Evolutionary conservation across 2,329 filamentous ascomycete species (phyloP).

Genomic region (Pseudocercospora vitis): DNA sequence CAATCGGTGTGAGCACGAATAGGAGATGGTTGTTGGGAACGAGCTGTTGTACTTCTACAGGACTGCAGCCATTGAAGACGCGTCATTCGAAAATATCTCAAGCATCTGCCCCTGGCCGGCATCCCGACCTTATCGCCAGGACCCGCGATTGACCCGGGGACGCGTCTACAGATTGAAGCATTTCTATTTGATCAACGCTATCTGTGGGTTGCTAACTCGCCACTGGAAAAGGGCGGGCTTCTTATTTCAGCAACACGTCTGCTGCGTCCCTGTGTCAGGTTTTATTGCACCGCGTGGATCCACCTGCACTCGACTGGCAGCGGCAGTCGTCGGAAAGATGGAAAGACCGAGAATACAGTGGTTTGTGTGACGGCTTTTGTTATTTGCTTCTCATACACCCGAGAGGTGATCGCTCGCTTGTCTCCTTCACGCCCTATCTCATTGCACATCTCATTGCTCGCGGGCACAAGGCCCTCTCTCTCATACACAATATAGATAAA

Average conservation of each 20-base stretch:
- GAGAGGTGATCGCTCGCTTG: neutral
- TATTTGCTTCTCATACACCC: neutral
- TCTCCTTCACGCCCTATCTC: neutral
- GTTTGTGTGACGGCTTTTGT: too few relatives aligned
- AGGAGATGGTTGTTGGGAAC: too few relatives aligned
- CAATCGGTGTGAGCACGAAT: too few relatives aligned
- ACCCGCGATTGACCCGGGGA: conserved; percentile 9
- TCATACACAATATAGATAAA: neutral
- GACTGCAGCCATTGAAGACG: too few relatives aligned
- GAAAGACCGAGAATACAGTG: neutral
- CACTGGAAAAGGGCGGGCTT: conserved; percentile 6
- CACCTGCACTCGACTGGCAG: neutral
- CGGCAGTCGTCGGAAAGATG: conserved; percentile 6
- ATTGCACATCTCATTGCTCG: neutral
- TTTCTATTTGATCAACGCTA: conserved; percentile 6
- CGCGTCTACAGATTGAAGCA: neutral
- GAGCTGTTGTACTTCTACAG: too few relatives aligned
- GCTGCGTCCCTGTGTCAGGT: conserved; percentile 11
- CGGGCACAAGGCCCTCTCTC: neutral
- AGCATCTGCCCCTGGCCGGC: neutral
- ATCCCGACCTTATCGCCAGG: neutral
- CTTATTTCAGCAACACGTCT: conserved; percentile 6
- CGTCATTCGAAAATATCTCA: too few relatives aligned
- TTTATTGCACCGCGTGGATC: conserved; percentile 5
- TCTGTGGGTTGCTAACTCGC: conserved; percentile 9